Evolutionary conservation across 805 yeast genomes (phyloP).

Genomic region (Kluyveromyces wickerhamii): DNA sequence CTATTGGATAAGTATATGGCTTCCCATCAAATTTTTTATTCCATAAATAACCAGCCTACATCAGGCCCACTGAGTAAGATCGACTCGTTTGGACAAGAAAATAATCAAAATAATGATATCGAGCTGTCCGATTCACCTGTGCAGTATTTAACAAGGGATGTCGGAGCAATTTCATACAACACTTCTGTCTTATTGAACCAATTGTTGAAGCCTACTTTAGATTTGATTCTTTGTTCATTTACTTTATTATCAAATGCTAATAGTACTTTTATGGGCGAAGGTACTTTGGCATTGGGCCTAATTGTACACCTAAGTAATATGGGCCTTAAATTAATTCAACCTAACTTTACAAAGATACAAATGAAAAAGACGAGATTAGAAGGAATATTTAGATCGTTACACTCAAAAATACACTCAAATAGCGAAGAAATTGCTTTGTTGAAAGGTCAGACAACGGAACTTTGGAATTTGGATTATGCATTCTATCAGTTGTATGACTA

Average conservation of each 20-base stretch:
- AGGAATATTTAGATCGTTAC: conserved; percentile 75
- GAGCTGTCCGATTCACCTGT: conserved; percentile 10
- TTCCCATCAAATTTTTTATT: conserved; percentile 31
- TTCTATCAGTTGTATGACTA: conserved; percentile 78
- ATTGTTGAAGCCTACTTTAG: conserved; percentile 73
- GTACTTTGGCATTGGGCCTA: conserved; percentile 67
- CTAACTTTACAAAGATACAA: conserved; percentile 80
- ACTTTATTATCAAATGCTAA: conserved; percentile 48
- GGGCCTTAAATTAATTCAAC: conserved; percentile 67
- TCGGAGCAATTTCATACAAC: conserved; percentile 63
- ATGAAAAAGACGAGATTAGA: conserved; percentile 71
- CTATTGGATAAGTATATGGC: conserved; percentile 69
- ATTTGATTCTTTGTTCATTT: conserved; percentile 70
- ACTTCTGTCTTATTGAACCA: conserved; percentile 74
- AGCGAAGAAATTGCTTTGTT: conserved; percentile 84
- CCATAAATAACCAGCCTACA: conserved; percentile 46
- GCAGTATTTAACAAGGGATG: conserved; percentile 55
- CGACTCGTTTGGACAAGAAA: conserved; percentile 37
- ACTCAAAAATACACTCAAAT: conserved; percentile 69
- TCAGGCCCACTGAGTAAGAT: conserved; percentile 59
- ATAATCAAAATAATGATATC: conserved; percentile 54
- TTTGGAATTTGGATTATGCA: conserved; percentile 65
- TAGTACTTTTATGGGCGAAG: conserved; percentile 49
- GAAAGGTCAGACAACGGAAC: conserved; percentile 73
- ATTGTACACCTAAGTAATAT: conserved; percentile 76